Base-by-base conservation (phyloP, 768 basidiomycete genomes). In the Gelatoporia subvermispora region DNA sequence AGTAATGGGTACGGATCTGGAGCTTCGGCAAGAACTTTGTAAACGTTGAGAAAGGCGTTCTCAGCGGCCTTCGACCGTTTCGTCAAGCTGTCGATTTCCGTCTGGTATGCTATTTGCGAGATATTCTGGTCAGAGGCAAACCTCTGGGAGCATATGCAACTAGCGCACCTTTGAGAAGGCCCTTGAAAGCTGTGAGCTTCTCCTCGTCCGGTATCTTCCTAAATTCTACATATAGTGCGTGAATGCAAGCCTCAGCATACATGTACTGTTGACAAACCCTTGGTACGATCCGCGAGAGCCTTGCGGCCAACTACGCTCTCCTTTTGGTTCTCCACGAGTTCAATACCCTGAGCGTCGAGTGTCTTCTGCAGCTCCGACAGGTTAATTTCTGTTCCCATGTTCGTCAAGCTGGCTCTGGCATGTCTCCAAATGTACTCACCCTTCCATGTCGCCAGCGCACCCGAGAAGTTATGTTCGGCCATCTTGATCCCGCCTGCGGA, bases 311-410 rank as follows among this genome's bases (percentile, higher is more conserved):
- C 76, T 39, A 97, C 77, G 55, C 88, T 92, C 72, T 98, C 95
- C 72, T 97, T 99, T 75, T 97, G 94, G 69, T 94, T 94, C 75
- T 98, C 93, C 18, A 99, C 94, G 13, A 99, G 76, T 68, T 98
- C 94, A 28, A 97, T 77, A 3, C 93, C 94, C 52, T 97, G 95
- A 5, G 78, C 73, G 68, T 98, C 94, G 42, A 99, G 79, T 3
- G 84, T 86, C 72, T 92, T 94, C 69, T 98, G 95, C 22, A 98
- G 74, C 54, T 96, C 92, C 17, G 82, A 70, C 43, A 99, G 78
- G 65, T 89, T 85, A 60, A 99, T 88, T 54, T 84, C 93, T 96
- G 56, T 35, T 17, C 35, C 25, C 16, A 37, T 36, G 7, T 7
- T 25, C 38, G 15, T 59, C 45, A 49, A 41, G 9, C 45, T 34